Evolutionary conservation across 139 green algal species (phyloP).

Genomic region (Chlamydomonas sp.): DNA sequence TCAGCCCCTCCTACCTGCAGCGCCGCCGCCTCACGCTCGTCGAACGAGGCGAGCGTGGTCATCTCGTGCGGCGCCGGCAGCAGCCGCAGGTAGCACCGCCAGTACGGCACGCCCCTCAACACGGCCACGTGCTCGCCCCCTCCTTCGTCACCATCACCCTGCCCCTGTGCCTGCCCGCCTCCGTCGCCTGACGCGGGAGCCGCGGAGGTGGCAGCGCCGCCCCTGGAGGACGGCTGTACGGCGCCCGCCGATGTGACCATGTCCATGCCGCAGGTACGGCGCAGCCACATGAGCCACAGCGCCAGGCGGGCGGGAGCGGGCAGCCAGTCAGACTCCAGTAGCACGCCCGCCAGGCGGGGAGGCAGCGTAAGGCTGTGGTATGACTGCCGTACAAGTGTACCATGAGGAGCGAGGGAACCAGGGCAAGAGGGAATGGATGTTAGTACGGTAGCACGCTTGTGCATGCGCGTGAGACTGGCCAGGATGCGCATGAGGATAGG

Average conservation of each 20-base stretch:
- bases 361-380: background rate
- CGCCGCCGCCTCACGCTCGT: background rate
- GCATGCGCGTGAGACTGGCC: background rate
- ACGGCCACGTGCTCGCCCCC: background rate
- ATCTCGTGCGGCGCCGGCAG: background rate
- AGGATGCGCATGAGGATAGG: background rate
- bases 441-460: background rate
- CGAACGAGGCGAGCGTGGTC: background rate
- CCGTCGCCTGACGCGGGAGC: background rate
- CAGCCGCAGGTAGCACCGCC: background rate
- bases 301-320: conserved; percentile 13
- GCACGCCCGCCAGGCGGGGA: background rate
- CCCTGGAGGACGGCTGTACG: background rate
- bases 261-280: background rate
- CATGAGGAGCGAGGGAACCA: too few species aligned
- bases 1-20: conserved; percentile 14
- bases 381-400: background rate
- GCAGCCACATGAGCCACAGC: conserved; percentile 25
- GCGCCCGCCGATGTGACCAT: background rate
- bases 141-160: background rate
- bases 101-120: background rate
- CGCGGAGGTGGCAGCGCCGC: too few species aligned
- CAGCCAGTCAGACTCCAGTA: background rate
- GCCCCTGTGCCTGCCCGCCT: background rate
- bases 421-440: background rate